These are phyloP conservation scores for Rhododendron mucronatum DNA, from an alignment of 148 eudicot species.

Conservation along the genomic window DNA sequence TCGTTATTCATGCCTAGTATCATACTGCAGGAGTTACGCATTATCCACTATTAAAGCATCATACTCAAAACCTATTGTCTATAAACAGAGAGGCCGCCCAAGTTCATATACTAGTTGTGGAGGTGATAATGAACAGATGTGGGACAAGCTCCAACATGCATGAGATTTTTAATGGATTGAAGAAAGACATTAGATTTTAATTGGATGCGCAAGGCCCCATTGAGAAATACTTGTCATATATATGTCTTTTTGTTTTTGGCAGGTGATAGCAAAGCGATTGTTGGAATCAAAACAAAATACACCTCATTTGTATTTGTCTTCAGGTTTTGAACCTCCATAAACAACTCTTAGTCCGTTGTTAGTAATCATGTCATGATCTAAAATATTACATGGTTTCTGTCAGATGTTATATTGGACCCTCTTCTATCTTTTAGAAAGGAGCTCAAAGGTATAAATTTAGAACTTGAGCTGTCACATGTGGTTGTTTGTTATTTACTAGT, in stretches of 20 bases:
- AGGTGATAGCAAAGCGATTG: constrained; percentile 90
- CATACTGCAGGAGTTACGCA: neutral
- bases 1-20: neutral
- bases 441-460: constrained; percentile 59
- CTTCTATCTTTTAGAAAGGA: constrained; percentile 80
- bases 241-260: constrained; percentile 9
- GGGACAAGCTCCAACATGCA: neutral
- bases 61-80: neutral
- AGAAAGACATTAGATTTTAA: neutral
- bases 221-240: neutral
- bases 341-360: constrained; percentile 3
- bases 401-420: constrained; percentile 93
- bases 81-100: neutral
- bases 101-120: neutral
- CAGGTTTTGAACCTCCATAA: constrained; percentile 42
- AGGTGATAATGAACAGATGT: neutral
- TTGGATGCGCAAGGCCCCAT: neutral
- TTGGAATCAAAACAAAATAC: constrained; percentile 89
- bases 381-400: constrained; percentile 16
- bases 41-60: neutral
- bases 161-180: neutral
- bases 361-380: constrained; percentile 4
- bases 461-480: constrained; percentile 1
- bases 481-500: neutral
- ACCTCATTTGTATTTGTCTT: constrained; percentile 79